These are phyloP conservation scores for Leccinum solheimii DNA, from an alignment of 1,284 basidiomycete species.

Conservation along the genomic window DNA sequence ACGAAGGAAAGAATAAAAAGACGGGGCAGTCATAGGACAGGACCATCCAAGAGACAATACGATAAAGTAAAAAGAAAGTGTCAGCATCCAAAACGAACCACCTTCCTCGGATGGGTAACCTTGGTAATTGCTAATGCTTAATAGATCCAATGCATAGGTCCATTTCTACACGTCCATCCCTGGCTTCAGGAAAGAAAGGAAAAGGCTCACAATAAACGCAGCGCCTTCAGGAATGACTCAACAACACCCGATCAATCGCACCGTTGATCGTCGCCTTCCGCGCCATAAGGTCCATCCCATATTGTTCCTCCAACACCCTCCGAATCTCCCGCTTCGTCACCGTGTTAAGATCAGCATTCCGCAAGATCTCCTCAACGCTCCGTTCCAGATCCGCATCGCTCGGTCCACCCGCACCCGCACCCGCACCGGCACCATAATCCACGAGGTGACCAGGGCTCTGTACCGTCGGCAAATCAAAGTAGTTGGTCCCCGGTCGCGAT, in stretches of 20 bases:
- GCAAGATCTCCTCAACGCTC: constrained; percentile 71
- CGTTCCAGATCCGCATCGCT: constrained; percentile 71
- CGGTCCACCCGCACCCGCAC: constrained; percentile 42
- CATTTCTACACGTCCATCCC: constrained; percentile 15
- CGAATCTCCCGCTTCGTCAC: constrained; percentile 90
- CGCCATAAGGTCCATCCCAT: constrained; percentile 67
- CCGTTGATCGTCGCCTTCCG: constrained; percentile 71
- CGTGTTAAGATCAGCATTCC: constrained; percentile 78
- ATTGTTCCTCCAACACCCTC: constrained; percentile 75
- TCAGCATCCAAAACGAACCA: constrained; percentile 18
- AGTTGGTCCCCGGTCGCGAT: constrained; percentile 71
- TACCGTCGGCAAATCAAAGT: constrained; percentile 66
- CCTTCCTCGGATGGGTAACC: constrained; percentile 15
- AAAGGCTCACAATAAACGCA: not conserved
- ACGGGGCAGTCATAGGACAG: not conserved
- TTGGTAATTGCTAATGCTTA: not conserved
- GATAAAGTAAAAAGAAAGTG: constrained; percentile 3
- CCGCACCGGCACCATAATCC: constrained; percentile 32
- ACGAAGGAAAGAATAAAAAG: not conserved
- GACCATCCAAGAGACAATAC: constrained; percentile 5
- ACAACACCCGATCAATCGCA: constrained; percentile 64
- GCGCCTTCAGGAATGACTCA: constrained; percentile 31
- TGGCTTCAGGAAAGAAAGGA: not conserved
- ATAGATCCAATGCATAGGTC: constrained; percentile 26
- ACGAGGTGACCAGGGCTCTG: constrained; percentile 51